Base-by-base conservation (phyloP, 2,329 filamentous ascomycete genomes). In the Ascochyta viciae-villosae region DNA sequence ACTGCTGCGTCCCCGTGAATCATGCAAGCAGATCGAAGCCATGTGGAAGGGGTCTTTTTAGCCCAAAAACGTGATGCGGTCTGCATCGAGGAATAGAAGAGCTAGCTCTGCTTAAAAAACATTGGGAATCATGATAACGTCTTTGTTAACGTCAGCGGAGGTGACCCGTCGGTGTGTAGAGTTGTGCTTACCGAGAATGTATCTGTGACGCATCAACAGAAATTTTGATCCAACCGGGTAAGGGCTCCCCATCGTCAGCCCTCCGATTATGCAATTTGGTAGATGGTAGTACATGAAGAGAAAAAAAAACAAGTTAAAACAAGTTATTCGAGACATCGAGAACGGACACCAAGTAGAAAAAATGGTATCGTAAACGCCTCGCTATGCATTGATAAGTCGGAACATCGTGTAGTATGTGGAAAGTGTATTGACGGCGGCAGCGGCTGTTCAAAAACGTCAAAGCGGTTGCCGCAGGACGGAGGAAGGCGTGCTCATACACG, bases 301-400 rank as follows among this genome's bases (percentile, higher is more conserved):
- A 33, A 43, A 6, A 35, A 41, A 34, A 46, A 47, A 57, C 29
- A 19, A n/a, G n/a, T 27, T 16, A 13, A 26, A 38, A 37, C 35
- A 44, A 51, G 35, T 9, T 26, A 45, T 22, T 38, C 27, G 23
- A 55, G 55, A 60, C 39, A 52, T 54, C 46, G 41, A 42, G 38
- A 54, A 54, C 53, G n/a, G 58, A 58, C 46, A 50, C 48, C 55
- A 57, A 54, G 33, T 37, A 50, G 45, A 42, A 54, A 49, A 63
- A 67, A 55, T 71, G 68, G 69, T 72, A 74, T 73, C 64, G 64
- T 64, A 13, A 68, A 75, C 73, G 71, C 73, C 73, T 70, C 70
- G 73, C 72, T 74, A 75, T 75, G 73, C 73, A 70, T 60, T 51
- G 46, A 60, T 54, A 51, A 61, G 64, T 47, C 58, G 39, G 46